Percentiles rank a stretch among this genome's conserved stretches.
phyloP scores from a whole-genome alignment of 2,329 filamentous ascomycete genomes.

The Helotiales sp. region DNA sequence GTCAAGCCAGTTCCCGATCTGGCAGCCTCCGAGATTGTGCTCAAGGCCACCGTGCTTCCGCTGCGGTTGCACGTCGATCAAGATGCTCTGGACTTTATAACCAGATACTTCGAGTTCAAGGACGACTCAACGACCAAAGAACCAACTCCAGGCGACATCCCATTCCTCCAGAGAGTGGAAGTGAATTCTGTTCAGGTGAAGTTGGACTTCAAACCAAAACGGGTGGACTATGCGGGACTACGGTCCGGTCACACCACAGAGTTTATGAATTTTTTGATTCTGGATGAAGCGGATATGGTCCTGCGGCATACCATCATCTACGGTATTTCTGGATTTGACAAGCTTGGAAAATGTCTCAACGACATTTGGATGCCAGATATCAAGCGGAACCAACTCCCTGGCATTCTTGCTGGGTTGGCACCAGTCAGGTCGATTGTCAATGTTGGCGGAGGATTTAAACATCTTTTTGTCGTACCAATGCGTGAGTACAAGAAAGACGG shows the following conservation, averaged over 20 bases:
- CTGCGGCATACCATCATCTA: constrained; percentile 90
- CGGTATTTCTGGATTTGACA: constrained; percentile 86
- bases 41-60: constrained; percentile 77
- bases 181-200: constrained; percentile 80
- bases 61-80: constrained; percentile 93
- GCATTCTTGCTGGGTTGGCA: constrained; percentile 84
- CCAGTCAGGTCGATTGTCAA: constrained; percentile 90
- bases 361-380: constrained; percentile 97
- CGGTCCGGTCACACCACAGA: constrained; percentile 93
- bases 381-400: constrained; percentile 82
- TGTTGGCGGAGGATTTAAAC: constrained; percentile 81
- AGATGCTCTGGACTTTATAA: constrained; percentile 95
- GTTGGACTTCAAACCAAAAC: constrained; percentile 96
- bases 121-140: constrained; percentile 64
- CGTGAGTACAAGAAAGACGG: constrained; percentile 94
- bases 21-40: constrained; percentile 84
- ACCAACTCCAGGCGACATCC: constrained; percentile 66
- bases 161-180: constrained; percentile 89
- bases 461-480: constrained; percentile 87
- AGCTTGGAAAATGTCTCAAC: constrained; percentile 85
- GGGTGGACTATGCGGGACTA: constrained; percentile 92
- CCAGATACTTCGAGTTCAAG: constrained; percentile 96
- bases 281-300: constrained; percentile 85
- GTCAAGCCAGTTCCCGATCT: constrained; percentile 83
- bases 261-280: constrained; percentile 97